Evolutionary conservation across 768 basidiomycete genomes (phyloP), one percentile per base, ranked within the genome.

Genomic region (Sistotremastrum suecicum): DNA sequence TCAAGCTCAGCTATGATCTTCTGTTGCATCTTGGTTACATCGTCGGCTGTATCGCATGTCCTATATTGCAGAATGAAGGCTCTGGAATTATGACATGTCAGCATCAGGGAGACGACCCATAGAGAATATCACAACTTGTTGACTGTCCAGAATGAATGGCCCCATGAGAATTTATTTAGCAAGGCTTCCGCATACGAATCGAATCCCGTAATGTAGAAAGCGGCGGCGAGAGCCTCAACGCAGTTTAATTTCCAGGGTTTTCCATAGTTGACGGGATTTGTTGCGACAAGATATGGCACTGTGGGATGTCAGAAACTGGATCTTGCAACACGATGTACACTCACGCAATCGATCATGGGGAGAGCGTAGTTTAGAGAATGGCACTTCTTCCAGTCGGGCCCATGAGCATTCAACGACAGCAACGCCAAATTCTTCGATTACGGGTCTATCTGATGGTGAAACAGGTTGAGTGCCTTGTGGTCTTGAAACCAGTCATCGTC

Each of bases 351-450:
- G 74, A 67, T 99, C 95, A 53, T 98, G 74, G 1, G 94, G 90
- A 52, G 87, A 89, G 4, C 83, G 73, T 51, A 98, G 94, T 65
- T 97, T 98, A 43, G 71, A 67, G 58, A 95, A 99, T 1, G 95
- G 95, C 5, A 99, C 81, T 47, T 98, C 95, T 40, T 88, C 88
- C 5, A 98, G 63, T 20, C 91, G 75, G 1, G 95, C 94, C 95
- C 95, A 99, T 3, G 89, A 94, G 60, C 94, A 98, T 59, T 99
- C 95, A 2, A 99, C 88, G n/a, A 99, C 95, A 1, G 94, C 95
- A 4, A 97, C 64, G 0, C 95, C 95, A 34, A 68, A 66, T 39
- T 70, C 67, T 0, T 73, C 65, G 6, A 98, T 67, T 47, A 92
- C 76, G 4, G 82, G 79, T n/a, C 77, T 73, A 57, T 99, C 95